Conservation (phyloP, 139 green algal genomes). For the Picochlorum sp. region DNA sequence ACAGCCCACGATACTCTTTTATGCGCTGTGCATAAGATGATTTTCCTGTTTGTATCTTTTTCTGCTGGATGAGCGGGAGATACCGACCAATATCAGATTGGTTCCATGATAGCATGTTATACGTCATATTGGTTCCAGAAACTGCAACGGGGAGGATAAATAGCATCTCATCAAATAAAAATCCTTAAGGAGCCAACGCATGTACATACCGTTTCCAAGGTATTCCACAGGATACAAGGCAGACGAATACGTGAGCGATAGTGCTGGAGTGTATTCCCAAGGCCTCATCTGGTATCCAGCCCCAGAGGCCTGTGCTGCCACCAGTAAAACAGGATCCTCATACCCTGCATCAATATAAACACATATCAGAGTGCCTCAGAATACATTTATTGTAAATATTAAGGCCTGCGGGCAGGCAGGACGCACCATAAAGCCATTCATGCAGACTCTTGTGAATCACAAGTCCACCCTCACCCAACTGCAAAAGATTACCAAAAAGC, state of each 20-base stretch:
- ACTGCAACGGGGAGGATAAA: background rate
- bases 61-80: conserved; percentile 23
- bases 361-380: no score
- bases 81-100: conserved; percentile 13
- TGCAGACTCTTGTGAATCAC: conserved; percentile 14
- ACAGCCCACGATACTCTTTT: conserved; percentile 1
- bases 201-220: background rate
- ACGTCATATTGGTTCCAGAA: background rate
- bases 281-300: conserved; percentile 4
- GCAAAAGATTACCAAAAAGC: conserved; percentile 5
- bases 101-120: conserved; percentile 10
- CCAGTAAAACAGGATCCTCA: conserved; percentile 22
- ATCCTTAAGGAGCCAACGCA: background rate
- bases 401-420: no score
- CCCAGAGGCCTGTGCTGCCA: background rate
- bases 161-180: no score
- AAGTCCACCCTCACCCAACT: conserved; percentile 10
- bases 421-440: conserved; percentile 22
- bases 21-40: background rate
- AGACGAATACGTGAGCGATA: conserved; percentile 1
- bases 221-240: conserved; percentile 9
- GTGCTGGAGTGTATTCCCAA: conserved; percentile 14
- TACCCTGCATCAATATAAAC: background rate
- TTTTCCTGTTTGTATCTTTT: conserved; percentile 18
- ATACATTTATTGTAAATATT: no score